Percentiles rank a stretch among this genome's conserved stretches.
phyloP scores from a whole-genome alignment of 2,329 filamentous ascomycete genomes.

The Cladosporium velox region DNA sequence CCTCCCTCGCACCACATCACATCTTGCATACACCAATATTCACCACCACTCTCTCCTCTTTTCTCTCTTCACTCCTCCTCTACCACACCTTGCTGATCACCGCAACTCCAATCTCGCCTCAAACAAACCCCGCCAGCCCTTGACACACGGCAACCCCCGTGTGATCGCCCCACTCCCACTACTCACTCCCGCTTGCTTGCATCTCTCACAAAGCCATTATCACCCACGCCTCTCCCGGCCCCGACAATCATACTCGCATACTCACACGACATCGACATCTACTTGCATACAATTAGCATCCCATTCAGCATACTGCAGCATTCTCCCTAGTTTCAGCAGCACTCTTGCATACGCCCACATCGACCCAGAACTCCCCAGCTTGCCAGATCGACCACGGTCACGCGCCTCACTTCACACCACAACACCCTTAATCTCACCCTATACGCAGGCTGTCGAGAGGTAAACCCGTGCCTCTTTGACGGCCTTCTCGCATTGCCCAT shows the following conservation, averaged over 20 bases:
- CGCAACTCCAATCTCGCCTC: background rate
- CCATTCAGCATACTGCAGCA: background rate
- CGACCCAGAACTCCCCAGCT: background rate
- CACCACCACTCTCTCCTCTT: background rate
- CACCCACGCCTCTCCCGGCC: slow-evolving; percentile 1
- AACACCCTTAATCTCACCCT: background rate
- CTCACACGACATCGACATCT: background rate
- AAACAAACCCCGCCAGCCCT: background rate
- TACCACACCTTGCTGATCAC: background rate
- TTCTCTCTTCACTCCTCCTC: background rate
- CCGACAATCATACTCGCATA: background rate
- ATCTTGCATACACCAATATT: background rate
- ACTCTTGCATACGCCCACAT: background rate
- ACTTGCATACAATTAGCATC: background rate
- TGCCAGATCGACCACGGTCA: background rate
- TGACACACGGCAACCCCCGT: slow-evolving; percentile 1
- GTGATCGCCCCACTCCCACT: slow-evolving; percentile 1
- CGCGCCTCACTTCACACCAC: background rate
- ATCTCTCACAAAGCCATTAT: slow-evolving; percentile 14
- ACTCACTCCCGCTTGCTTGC: slow-evolving; percentile 18
- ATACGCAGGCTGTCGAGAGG: slow-evolving; percentile 34
- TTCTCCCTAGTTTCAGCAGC: background rate
- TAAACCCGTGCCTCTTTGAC: slow-evolving; percentile 33
- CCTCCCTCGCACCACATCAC: background rate
- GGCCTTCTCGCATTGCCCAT: slow-evolving; percentile 31